Base-by-base conservation (phyloP, 139 green algal genomes). In the Chara braunii region DNA sequence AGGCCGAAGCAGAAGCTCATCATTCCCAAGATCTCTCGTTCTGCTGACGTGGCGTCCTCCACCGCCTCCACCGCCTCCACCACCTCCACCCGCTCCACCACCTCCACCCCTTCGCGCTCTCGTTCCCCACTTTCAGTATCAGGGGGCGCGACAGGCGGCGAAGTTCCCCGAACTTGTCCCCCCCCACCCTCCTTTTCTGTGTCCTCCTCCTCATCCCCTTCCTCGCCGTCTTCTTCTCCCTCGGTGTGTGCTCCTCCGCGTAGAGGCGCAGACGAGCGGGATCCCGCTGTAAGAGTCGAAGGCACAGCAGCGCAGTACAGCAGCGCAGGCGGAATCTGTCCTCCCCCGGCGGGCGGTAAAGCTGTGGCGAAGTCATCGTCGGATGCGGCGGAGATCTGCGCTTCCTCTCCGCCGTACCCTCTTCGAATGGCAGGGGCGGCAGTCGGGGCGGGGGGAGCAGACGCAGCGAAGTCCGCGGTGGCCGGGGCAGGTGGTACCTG, bases 1-100 rank as follows among this genome's bases (percentile, higher is more conserved):
- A n/a, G 51, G n/a, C 51, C 51, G 32, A 60, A 60, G 51, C 51
- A 60, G 51, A n/a, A 23, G 18, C 37, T 60, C 51, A 60, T 34
- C 6, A 50, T 60, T 5, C 51, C 51, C 22, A 60, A 60, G 51
- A n/a, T n/a, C n/a, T n/a, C n/a, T n/a, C n/a, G n/a, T n/a, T n/a
- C n/a, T n/a, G n/a, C n/a, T 18, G 18, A 18, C 14, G 40, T 18
- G 40, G 18, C 18, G 14, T 48, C 40, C 40, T 18, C 40, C 40
- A 48, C 18, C 18, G 40, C 18, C 40, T 18, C 18, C 14, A 18
- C 40, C 14, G 40, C 40, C 14, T 18, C 40, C 18, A 48, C 40
- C 14, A 48, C 18, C 18, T n/a, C 18, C 14, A 18, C 18, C 18
- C 18, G 14, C 40, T 48, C 18, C 40, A 48, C 18, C 30, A 28